Base-by-base conservation (phyloP, 2,329 filamentous ascomycete species). In the Paraphoma sp. region DNA sequence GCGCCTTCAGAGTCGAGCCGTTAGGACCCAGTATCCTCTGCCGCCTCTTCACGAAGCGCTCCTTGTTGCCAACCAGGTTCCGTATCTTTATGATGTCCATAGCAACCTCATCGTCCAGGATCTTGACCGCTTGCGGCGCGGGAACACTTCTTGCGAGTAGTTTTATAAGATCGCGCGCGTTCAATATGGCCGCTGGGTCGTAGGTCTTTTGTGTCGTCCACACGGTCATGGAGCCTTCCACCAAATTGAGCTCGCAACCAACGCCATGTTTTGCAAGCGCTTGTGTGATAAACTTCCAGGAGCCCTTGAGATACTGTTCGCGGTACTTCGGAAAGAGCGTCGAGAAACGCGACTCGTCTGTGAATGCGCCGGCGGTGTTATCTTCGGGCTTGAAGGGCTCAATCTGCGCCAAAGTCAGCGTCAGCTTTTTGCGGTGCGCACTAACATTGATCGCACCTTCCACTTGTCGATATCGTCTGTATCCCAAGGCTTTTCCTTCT, bases 71-170 rank as follows among this genome's bases (percentile, higher is more conserved):
- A 29, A 98, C 92, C 46, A 97, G 83, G 71, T 87, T 94, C 59
- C 93, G 86, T 68, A 97, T 96, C 82, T 97, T 98, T 82, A 99
- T 94, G 56, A 99, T 89, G 78, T 99, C 95, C 82, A 91, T 93
- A 10, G 93, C 93, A 46, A 94, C 84, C 28, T 89, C 92, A 76
- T 99, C 95, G 45, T 98, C 90, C 56, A 99, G 85, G 49, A 99
- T 96, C 78, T 96, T 96, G 68, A 99, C 79, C 3, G 95, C 95
- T 76, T 97, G 92, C 6, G 93, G 93, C 1, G 93, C 92, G 1
- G 95, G 95, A 5, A 99, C 95, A 69, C 70, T 73, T 74, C 95
- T 86, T 3, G 95, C 89, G 6, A 99, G 85, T 33, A 99, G 83
- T 74, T 97, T 97, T 76, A 99, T 95, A 60, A 99, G 82, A 76